A percentile compares a stretch with the other conserved stretches of the same genome.
Conservation (phyloP, 2,329 filamentous ascomycete genomes). For the Curvularia sp. region DNA sequence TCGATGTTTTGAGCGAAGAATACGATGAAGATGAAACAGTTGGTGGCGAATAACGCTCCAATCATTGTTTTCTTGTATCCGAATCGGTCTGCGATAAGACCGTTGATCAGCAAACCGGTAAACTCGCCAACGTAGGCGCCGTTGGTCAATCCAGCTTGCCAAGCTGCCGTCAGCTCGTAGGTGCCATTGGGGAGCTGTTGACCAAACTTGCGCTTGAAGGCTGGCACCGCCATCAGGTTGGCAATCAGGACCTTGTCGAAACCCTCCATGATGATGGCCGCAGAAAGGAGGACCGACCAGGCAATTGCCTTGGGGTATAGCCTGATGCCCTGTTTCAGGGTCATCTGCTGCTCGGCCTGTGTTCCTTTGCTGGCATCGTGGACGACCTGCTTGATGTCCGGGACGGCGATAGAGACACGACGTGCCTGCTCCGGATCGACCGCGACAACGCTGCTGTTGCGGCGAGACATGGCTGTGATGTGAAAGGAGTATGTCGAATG, state of each 20-base stretch:
- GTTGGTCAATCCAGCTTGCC: conserved; percentile 58
- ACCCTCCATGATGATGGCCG: conserved; percentile 89
- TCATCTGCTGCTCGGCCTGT: conserved; percentile 57
- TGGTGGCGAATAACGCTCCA: conserved; percentile 41
- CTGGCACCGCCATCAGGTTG: conserved; percentile 69
- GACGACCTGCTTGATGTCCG: conserved; percentile 38
- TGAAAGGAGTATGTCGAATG: conserved; percentile 5
- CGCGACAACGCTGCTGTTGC: conserved; percentile 44
- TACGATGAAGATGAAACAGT: conserved; percentile 47
- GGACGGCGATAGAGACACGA: conserved; percentile 39
- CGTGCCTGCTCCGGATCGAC: conserved; percentile 43
- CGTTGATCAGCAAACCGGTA: conserved; percentile 56
- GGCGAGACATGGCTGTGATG: conserved; percentile 39
- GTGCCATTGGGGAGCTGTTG: conserved; percentile 46
- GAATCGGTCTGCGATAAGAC: conserved; percentile 54
- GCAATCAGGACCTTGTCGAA: conserved; percentile 83
- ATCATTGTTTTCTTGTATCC: conserved; percentile 53
- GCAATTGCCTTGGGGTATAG: conserved; percentile 86
- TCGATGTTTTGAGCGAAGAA: conserved; percentile 55
- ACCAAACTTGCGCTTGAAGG: conserved; percentile 56
- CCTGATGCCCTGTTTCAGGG: conserved; percentile 73
- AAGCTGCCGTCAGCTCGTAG: conserved; percentile 54
- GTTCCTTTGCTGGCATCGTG: conserved; percentile 49
- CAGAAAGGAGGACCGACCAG: conserved; percentile 85
- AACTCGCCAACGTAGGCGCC: conserved; percentile 56